Evolutionary conservation across 208 protist species (phyloP).

Genomic region (Entamoeba moshkovskii): DNA sequence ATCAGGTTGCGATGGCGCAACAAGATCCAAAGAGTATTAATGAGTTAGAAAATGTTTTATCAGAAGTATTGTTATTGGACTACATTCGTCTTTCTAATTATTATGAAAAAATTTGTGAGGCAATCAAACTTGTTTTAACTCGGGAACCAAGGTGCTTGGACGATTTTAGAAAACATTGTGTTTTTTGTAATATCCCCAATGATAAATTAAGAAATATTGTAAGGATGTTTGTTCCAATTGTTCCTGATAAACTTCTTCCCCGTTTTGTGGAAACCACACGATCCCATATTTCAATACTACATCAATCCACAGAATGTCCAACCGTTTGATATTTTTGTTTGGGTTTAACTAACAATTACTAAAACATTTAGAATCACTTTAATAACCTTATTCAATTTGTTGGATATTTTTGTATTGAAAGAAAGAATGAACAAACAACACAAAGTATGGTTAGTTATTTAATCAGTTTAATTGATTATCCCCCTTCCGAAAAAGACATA

Average conservation of each 20-base stretch:
- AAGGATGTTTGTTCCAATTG: not conserved
- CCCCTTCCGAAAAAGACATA: not conserved
- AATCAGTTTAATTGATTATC: not conserved
- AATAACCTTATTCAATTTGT: not conserved
- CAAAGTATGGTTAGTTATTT: not conserved
- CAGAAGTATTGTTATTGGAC: not conserved
- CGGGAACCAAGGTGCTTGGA: not conserved
- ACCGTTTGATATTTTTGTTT: not conserved
- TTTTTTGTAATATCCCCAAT: not conserved
- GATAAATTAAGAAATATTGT: not conserved
- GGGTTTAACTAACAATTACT: too few species aligned
- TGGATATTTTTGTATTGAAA: not conserved
- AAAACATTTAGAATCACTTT: too few species aligned
- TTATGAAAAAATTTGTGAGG: not conserved
- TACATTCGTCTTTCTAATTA: not conserved
- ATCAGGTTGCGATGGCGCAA: not conserved
- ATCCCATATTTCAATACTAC: not conserved
- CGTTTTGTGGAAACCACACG: not conserved
- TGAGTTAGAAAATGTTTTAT: not conserved
- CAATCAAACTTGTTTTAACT: not conserved
- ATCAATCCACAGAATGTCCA: not conserved
- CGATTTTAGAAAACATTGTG: not conserved
- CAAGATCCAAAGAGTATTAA: not conserved
- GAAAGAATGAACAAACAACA: not conserved
- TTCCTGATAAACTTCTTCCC: not conserved